Conservation (phyloP, 768 basidiomycete species). For the Termitomyces sp. region DNA sequence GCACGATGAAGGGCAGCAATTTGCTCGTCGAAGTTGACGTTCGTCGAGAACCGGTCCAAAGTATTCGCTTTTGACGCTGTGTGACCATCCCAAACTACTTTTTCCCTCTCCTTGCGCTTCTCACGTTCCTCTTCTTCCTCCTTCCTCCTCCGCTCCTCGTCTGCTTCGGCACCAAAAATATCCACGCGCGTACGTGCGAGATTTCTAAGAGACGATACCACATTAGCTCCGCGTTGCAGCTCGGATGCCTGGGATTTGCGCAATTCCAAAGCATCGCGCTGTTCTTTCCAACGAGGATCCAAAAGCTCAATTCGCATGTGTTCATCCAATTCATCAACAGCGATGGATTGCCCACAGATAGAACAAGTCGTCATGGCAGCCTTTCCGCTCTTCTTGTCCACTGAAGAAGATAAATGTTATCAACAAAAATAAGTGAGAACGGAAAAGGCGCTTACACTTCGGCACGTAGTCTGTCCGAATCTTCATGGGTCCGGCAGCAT, state of each 20-base stretch:
- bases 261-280: constrained; percentile 82
- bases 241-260: constrained; percentile 88
- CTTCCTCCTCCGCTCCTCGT: constrained; percentile 82
- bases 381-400: constrained; percentile 61
- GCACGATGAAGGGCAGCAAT: constrained; percentile 95
- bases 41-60: constrained; percentile 87
- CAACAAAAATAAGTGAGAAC: background rate
- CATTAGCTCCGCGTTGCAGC: constrained; percentile 86
- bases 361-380: constrained; percentile 80
- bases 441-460: constrained; percentile 54
- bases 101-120: constrained; percentile 83
- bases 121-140: constrained; percentile 85
- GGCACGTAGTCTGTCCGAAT: constrained; percentile 96
- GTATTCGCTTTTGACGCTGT: constrained; percentile 91
- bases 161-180: constrained; percentile 92
- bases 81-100: constrained; percentile 98
- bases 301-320: constrained; percentile 98
- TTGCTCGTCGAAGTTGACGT: constrained; percentile 95
- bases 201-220: constrained; percentile 87
- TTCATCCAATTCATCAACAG: constrained; percentile 92
- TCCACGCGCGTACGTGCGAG: constrained; percentile 95
- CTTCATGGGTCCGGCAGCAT: constrained; percentile 80
- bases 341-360: constrained; percentile 94
- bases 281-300: constrained; percentile 97
- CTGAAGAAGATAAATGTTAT: constrained; percentile 28